Conservation (phyloP, 192 early-diverging fungal species). For the Diversispora epigaea region DNA sequence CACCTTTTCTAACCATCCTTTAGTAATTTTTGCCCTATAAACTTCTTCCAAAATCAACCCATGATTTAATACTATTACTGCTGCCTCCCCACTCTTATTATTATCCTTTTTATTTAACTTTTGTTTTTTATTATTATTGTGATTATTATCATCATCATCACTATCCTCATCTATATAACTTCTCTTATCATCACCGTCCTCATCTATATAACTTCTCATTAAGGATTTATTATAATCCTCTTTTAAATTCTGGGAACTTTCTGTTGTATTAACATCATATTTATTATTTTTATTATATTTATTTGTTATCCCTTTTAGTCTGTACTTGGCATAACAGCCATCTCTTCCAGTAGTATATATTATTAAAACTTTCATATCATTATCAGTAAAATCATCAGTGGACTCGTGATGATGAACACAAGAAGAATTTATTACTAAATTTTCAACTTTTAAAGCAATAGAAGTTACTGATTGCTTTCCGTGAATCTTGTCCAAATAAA, state of each 20-base stretch:
- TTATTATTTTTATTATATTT: not conserved
- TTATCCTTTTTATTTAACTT: no score
- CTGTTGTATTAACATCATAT: not conserved
- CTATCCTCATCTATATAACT: no score
- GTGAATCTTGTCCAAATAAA: constrained; percentile 46
- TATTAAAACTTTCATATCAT: constrained; percentile 39
- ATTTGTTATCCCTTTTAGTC: constrained; percentile 36
- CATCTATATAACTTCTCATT: no score
- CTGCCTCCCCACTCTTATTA: no score
- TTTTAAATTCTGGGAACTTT: not conserved
- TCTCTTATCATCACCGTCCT: no score
- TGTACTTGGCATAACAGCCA: constrained; percentile 59
- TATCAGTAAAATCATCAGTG: not conserved
- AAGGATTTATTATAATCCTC: no score
- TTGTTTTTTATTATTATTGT: no score
- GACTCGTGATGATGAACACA: no score
- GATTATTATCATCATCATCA: no score
- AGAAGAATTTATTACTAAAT: not conserved
- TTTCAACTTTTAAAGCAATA: constrained; percentile 35
- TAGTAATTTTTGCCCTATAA: constrained; percentile 65
- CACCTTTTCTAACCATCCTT: constrained; percentile 71
- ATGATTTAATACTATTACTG: not conserved
- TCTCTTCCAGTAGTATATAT: constrained; percentile 67
- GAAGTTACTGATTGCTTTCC: constrained; percentile 52
- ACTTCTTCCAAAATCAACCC: constrained; percentile 50